Evolutionary conservation across 352 stramenopile species (phyloP).

Genomic region (Phytophthora hybrid): DNA sequence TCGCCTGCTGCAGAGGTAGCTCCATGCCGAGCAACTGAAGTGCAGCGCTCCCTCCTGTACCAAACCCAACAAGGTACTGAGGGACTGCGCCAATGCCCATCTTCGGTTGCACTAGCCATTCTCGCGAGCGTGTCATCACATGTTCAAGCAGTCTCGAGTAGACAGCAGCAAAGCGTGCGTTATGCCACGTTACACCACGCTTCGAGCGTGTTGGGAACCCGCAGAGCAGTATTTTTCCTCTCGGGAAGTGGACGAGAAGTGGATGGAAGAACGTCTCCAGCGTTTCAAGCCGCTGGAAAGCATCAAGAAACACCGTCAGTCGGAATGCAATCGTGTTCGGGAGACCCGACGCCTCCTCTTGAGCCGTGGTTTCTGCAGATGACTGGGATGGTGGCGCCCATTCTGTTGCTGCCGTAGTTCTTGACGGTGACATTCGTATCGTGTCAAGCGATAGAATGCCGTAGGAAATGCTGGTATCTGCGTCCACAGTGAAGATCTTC

Average conservation of each 20-base stretch:
- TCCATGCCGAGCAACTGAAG: conserved; percentile 58
- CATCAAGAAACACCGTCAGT: conserved; percentile 74
- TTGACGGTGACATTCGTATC: conserved; percentile 17
- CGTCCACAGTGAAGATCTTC: conserved; percentile 56
- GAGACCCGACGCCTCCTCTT: conserved; percentile 11
- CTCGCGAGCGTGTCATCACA: conserved; percentile 55
- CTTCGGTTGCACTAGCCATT: conserved; percentile 84
- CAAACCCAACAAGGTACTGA: conserved; percentile 76
- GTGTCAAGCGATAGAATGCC: conserved; percentile 54
- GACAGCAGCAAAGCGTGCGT: conserved; percentile 48
- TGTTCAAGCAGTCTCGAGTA: conserved; percentile 65
- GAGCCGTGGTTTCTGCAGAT: conserved; percentile 23
- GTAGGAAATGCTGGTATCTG: conserved; percentile 56
- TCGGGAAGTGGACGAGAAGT: conserved; percentile 65
- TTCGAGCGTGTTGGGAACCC: conserved; percentile 59
- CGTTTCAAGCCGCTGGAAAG: conserved; percentile 71
- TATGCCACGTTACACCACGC: conserved; percentile 54
- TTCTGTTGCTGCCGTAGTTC: neutral
- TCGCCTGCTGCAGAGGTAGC: conserved; percentile 43
- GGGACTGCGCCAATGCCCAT: conserved; percentile 63
- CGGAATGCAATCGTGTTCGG: conserved; percentile 42
- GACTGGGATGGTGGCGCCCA: conserved; percentile 7
- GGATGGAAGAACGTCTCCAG: conserved; percentile 66
- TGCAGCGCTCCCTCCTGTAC: conserved; percentile 58
- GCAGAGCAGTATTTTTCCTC: conserved; percentile 71